These are phyloP conservation scores for Fusarium succisae DNA, from an alignment of 2,329 filamentous ascomycete species.

Conservation along the genomic window DNA sequence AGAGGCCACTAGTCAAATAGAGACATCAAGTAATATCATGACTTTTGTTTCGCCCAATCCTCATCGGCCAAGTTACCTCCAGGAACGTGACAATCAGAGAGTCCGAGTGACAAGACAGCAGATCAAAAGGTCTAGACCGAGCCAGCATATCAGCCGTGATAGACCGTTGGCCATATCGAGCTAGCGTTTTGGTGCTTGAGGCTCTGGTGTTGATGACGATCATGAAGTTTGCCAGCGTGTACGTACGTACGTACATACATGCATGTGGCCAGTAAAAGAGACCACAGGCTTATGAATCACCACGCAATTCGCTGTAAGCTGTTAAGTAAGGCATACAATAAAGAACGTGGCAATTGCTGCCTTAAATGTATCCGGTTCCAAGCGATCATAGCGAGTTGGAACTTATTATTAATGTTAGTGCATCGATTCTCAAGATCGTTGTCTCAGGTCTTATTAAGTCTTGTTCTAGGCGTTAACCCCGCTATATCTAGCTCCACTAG, in stretches of 20 bases:
- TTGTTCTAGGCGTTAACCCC: constrained; percentile 18
- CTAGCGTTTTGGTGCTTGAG: constrained; percentile 26
- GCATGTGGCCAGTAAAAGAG: constrained; percentile 1
- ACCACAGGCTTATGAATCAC: constrained; percentile 21
- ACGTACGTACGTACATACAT: not conserved
- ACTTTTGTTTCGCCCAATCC: not conserved
- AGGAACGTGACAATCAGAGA: constrained; percentile 15
- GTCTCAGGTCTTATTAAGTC: not conserved
- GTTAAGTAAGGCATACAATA: not conserved
- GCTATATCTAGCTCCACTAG: constrained; percentile 31
- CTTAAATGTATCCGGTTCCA: not conserved
- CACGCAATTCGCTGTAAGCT: constrained; percentile 6
- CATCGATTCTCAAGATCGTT: constrained; percentile 5
- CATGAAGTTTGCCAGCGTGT: constrained; percentile 29
- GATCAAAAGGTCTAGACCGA: constrained; percentile 11
- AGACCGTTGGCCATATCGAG: constrained; percentile 8
- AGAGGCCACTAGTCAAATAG: not conserved
- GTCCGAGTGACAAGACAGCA: not conserved
- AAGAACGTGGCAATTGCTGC: not conserved
- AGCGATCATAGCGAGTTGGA: not conserved
- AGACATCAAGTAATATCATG: not conserved
- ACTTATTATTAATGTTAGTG: not conserved
- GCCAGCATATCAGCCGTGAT: not conserved
- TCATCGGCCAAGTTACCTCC: not conserved
- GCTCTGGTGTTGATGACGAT: constrained; percentile 33